Percentiles rank a stretch among this genome's conserved stretches.
These are phyloP conservation scores for Trametes elegans DNA, from an alignment of 768 basidiomycete species.

Conservation along the genomic window DNA sequence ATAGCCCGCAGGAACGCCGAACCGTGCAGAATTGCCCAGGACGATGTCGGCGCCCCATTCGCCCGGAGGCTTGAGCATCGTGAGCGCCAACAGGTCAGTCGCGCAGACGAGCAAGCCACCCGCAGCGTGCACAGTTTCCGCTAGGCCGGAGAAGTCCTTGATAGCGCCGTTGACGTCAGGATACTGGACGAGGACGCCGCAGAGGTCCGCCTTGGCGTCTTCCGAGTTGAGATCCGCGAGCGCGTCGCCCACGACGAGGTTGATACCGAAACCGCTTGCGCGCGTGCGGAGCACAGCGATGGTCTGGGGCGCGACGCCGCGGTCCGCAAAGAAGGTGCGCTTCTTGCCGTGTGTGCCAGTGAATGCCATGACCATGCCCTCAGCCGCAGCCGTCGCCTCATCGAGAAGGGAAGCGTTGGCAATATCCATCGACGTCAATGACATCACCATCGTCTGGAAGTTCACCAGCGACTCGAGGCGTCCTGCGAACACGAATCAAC, in stretches of 20 bases:
- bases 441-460: constrained; percentile 95
- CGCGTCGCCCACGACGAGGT: constrained; percentile 67
- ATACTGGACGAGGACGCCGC: constrained; percentile 91
- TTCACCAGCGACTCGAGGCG: constrained; percentile 96
- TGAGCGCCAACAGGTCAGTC: constrained; percentile 90
- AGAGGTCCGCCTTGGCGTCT: constrained; percentile 57
- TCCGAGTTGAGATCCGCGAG: constrained; percentile 50
- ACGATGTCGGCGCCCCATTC: constrained; percentile 99
- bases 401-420: constrained; percentile 95
- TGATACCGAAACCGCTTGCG: constrained; percentile 91
- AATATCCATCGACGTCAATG: constrained; percentile 91
- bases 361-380: constrained; percentile 96
- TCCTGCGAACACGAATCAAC: constrained; percentile 43
- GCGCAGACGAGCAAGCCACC: constrained; percentile 87
- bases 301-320: constrained; percentile 83
- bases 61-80: constrained; percentile 91
- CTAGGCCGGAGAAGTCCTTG: constrained; percentile 66
- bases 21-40: constrained; percentile 91
- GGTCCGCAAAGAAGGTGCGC: constrained; percentile 82
- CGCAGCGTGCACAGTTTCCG: constrained; percentile 63
- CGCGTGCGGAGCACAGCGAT: constrained; percentile 86
- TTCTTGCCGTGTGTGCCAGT: constrained; percentile 66
- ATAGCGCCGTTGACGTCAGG: constrained; percentile 87
- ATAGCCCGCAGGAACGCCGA: constrained; percentile 96
- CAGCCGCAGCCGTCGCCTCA: constrained; percentile 92